phyloP scores from a whole-genome alignment of 2,329 filamentous ascomycete species.

The Stemphylium beticola region DNA sequence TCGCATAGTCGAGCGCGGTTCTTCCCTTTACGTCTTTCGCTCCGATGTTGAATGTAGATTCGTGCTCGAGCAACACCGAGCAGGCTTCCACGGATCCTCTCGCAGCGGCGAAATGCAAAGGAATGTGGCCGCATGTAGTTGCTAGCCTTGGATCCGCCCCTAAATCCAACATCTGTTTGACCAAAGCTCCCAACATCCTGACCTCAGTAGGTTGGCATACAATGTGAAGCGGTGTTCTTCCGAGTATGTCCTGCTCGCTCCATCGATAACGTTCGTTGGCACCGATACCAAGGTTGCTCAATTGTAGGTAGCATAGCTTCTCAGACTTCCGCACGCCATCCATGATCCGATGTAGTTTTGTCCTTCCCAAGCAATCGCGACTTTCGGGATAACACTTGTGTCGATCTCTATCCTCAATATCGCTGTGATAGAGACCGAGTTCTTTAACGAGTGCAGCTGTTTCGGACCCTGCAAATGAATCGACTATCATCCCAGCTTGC shows the following conservation, averaged over 20 bases:
- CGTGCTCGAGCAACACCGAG: neutral
- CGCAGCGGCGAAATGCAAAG: conserved; percentile 22
- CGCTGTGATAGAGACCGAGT: neutral
- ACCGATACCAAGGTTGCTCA: too few relatives aligned
- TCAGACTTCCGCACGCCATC: neutral
- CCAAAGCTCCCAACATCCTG: neutral
- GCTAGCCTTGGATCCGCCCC: neutral
- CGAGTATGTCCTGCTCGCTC: conserved; percentile 2
- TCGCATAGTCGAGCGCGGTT: neutral
- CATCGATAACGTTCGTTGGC: neutral
- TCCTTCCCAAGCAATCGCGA: neutral
- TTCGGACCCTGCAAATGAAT: neutral
- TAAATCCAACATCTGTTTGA: neutral
- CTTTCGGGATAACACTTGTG: neutral
- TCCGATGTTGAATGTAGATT: neutral
- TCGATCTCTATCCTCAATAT: neutral
- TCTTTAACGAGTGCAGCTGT: neutral
- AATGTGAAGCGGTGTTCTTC: conserved; percentile 16
- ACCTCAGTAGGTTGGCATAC: neutral
- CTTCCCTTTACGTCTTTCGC: fast-evolving
- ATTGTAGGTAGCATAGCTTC: too few relatives aligned
- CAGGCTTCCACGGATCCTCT: neutral
- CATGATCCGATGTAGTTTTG: neutral
- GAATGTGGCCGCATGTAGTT: conserved; percentile 8
- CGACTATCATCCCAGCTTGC: neutral